A percentile compares a stretch with the other conserved stretches of the same genome.
Evolutionary conservation across 768 basidiomycete genomes (phyloP).

Genomic region (Leucosporidium creatinivorum): DNA sequence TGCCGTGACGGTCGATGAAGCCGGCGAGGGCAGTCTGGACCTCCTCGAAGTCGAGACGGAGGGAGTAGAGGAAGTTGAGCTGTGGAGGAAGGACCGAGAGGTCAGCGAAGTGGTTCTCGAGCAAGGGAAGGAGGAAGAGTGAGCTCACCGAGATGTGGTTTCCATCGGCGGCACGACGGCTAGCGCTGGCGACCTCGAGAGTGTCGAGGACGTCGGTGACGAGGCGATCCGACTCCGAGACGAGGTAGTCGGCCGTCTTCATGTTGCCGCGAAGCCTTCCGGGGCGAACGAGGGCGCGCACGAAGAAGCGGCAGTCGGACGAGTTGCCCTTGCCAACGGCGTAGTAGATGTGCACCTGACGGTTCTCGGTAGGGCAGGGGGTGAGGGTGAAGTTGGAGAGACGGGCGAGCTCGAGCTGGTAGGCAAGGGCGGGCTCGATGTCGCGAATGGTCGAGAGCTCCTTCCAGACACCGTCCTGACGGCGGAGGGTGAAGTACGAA

Average conservation of each 20-base stretch:
- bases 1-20: constrained; percentile 97
- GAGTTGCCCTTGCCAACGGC: constrained; percentile 92
- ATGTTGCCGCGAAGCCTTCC: constrained; percentile 85
- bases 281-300: constrained; percentile 90
- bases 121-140: not conserved
- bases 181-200: constrained; percentile 82
- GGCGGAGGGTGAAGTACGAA: constrained; percentile 84
- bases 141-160: constrained; percentile 73
- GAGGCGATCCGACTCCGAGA: constrained; percentile 94
- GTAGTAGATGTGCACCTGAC: constrained; percentile 90
- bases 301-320: constrained; percentile 95
- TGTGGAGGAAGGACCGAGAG: constrained; percentile 35
- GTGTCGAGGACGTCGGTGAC: constrained; percentile 90
- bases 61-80: constrained; percentile 95
- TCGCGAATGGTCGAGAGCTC: constrained; percentile 97
- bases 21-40: constrained; percentile 96
- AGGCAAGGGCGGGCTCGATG: constrained; percentile 95
- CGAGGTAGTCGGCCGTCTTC: constrained; percentile 94
- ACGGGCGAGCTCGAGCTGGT: constrained; percentile 93
- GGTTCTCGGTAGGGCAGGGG: constrained; percentile 92
- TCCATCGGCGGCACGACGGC: constrained; percentile 86
- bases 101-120: constrained; percentile 12
- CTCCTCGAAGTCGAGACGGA: constrained; percentile 90
- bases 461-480: constrained; percentile 62
- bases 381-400: constrained; percentile 93